Percentiles rank a stretch among this genome's conserved stretches.
phyloP scores from a whole-genome alignment of 495 filamentous ascomycete species.

The Cercophora newfieldiana region DNA sequence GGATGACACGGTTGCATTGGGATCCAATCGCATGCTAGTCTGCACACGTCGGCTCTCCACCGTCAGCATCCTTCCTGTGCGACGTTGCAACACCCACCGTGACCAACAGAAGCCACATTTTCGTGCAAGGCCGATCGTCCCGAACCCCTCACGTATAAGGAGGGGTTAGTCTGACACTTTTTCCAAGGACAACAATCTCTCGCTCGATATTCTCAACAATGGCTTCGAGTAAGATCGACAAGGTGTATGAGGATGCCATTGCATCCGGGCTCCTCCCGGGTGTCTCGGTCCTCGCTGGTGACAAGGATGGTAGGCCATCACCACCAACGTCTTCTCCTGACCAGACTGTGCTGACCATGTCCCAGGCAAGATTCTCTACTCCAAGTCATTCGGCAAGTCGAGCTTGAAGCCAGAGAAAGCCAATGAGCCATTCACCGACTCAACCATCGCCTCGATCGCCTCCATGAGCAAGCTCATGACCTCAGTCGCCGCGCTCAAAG shows the following conservation, averaged over 20 bases:
- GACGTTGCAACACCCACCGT: no score
- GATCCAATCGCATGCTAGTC: no score
- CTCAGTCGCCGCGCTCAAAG: conserved; percentile 34
- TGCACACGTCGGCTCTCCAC: no score
- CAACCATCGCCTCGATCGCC: conserved; percentile 24
- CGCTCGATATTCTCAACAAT: no score
- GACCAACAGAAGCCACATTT: no score
- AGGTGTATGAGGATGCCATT: conserved; percentile 8
- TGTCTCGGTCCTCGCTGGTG: conserved; percentile 14
- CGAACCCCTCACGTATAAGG: no score
- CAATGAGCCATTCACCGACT: conserved; percentile 8
- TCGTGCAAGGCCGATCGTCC: no score
- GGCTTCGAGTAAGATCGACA: neutral
- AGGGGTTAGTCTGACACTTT: no score
- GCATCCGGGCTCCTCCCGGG: conserved; percentile 16
- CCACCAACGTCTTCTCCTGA: neutral
- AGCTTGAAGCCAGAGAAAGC: conserved; percentile 7
- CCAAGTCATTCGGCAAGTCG: conserved; percentile 16
- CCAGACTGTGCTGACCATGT: neutral
- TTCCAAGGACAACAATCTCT: no score
- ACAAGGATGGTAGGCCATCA: conserved; percentile 16
- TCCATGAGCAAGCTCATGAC: conserved; percentile 41
- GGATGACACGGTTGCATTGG: no score
- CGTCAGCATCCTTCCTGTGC: no score
- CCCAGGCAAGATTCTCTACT: conserved; percentile 17